phyloP scores from a whole-genome alignment of 2,329 filamentous ascomycete species.

The Aspergillus fumigatus region DNA sequence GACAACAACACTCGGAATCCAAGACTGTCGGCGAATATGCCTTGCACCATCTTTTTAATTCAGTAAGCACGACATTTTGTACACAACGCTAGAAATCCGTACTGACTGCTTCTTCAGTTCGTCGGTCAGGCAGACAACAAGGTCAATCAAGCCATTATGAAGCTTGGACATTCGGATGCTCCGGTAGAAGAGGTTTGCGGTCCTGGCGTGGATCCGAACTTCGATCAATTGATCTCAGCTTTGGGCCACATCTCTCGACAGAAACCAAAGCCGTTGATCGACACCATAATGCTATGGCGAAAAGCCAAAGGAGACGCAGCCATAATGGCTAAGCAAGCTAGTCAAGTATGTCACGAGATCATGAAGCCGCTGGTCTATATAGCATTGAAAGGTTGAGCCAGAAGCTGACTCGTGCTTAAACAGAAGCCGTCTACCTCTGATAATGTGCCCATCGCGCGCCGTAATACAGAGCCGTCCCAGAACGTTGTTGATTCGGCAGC shows the following conservation, averaged over 20 bases:
- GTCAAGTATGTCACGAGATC: constrained; percentile 23
- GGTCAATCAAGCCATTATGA: constrained; percentile 79
- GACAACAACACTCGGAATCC: constrained; percentile 64
- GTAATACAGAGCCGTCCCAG: constrained; percentile 70
- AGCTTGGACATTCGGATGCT: constrained; percentile 73
- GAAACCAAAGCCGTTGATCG: constrained; percentile 91
- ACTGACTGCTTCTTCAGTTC: constrained; percentile 55
- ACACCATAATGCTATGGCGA: constrained; percentile 97
- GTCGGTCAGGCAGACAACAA: constrained; percentile 96
- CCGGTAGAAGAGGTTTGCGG: constrained; percentile 88
- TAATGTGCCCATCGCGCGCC: constrained; percentile 53
- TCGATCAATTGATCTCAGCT: constrained; percentile 90
- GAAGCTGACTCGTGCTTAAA: neutral
- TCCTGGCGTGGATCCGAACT: constrained; percentile 76
- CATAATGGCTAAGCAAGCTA: constrained; percentile 55
- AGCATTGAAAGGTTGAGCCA: neutral
- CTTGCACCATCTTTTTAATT: constrained; percentile 91
- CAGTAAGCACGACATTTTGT: constrained; percentile 51
- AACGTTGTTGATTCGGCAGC: constrained; percentile 30
- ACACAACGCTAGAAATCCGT: neutral
- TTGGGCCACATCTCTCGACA: constrained; percentile 91
- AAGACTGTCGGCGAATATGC: constrained; percentile 98
- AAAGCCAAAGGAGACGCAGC: constrained; percentile 93
- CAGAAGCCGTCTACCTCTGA: constrained; percentile 16
- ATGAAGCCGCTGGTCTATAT: neutral